These are phyloP conservation scores for Leccinum aurantiacum DNA, from an alignment of 768 basidiomycete genomes.

Conservation along the genomic window DNA sequence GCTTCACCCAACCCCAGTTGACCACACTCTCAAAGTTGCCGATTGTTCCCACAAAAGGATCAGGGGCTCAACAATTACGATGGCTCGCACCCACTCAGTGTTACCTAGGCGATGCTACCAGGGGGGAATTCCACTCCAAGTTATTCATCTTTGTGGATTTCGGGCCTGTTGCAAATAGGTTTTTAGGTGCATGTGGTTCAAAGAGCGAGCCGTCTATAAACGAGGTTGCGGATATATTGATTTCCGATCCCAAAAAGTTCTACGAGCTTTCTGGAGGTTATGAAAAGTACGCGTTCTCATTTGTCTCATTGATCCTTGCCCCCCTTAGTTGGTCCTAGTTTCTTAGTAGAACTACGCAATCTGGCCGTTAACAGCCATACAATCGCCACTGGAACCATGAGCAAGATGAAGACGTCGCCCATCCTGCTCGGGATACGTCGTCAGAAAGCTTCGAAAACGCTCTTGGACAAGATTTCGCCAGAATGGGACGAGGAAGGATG, in stretches of 20 bases:
- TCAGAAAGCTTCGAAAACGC: slow-evolving; percentile 34
- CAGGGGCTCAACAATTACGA: slow-evolving; percentile 32
- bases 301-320: neutral
- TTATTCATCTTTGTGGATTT: slow-evolving; percentile 91
- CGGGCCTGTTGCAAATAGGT: slow-evolving; percentile 75
- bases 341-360: slow-evolving; percentile 77
- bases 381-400: slow-evolving; percentile 47
- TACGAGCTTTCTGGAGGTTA: slow-evolving; percentile 69
- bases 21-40: slow-evolving; percentile 52
- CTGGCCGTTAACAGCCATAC: slow-evolving; percentile 71
- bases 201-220: slow-evolving; percentile 84
- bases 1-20: slow-evolving; percentile 58
- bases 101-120: slow-evolving; percentile 56
- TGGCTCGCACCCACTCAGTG: slow-evolving; percentile 66
- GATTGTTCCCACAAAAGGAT: slow-evolving; percentile 64
- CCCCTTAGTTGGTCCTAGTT: slow-evolving; percentile 46
- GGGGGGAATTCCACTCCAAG: slow-evolving; percentile 68
- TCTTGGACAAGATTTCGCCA: slow-evolving; percentile 21
- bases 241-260: slow-evolving; percentile 69
- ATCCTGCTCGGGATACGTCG: slow-evolving; percentile 77
- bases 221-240: slow-evolving; percentile 69
- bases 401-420: slow-evolving; percentile 66
- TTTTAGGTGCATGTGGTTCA: slow-evolving; percentile 85
- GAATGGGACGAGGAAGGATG: slow-evolving; percentile 68
- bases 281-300: slow-evolving; percentile 50